Base-by-base conservation (phyloP, 768 basidiomycete genomes). In the Pluteus cervinus region DNA sequence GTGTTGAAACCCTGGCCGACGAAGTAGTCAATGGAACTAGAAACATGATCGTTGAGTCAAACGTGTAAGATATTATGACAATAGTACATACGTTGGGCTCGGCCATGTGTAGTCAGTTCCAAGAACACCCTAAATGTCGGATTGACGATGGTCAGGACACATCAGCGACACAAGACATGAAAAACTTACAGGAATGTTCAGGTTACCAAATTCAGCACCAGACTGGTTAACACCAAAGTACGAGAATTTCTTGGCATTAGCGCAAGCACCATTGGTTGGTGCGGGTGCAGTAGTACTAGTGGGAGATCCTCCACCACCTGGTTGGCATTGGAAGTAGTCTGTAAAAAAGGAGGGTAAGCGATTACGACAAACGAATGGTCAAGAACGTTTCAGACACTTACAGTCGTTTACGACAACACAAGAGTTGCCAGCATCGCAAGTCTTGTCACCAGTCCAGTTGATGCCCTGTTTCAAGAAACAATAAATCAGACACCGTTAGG, bases 211-310 rank as follows among this genome's bases (percentile, higher is more conserved):
- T 53, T 81, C 77, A 28, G 76, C 77, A 46, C 76, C 75, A 35
- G 74, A 70, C 53, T 79, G 56, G 56, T 75, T 79, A 29, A 79
- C 76, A 54, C 78, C 79, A 43, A 79, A 77, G 62, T 56, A 76
- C 50, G 68, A 62, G 68, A 81, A 79, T 53, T 76, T 78, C 31
- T 73, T 76, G 47, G 55, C 54, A 14, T 41, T 41, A 2, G 53
- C 46, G 14, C 65, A 63, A 11, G 66, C 51, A 55, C 69, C 70
- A 21, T 60, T 42, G 36, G 56, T 60, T 21, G 48, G 54, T 9
- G 49, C 37, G 15, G 44, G 44, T 3, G 52, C n/a, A 14, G 61
- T 52, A 4, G 58, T 52, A 12, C 55, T 40, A 0, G 60, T 48
- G 8, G 54, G 46, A 5, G 57, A 45, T n/a, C n/a, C n/a, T 5